phyloP scores from a whole-genome alignment of 768 basidiomycete genomes.

The Artomyces pyxidatus region DNA sequence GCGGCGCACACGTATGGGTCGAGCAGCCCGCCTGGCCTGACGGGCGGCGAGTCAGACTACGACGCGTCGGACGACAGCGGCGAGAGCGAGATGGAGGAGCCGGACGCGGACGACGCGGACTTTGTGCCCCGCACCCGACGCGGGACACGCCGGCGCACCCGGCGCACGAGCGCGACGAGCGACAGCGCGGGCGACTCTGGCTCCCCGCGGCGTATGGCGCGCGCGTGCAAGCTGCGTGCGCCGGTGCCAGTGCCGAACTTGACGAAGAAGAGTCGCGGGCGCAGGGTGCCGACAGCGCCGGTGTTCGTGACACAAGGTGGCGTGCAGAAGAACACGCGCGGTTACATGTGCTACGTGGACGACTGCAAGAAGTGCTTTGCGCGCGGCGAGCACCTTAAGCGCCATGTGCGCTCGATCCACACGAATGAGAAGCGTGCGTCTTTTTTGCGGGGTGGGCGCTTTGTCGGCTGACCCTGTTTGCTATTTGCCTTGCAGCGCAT shows the following conservation, averaged over 20 bases:
- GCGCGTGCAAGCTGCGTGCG: conserved; percentile 30
- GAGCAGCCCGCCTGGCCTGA: conserved; percentile 14
- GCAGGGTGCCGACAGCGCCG: conserved; percentile 56
- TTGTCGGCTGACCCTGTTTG: conserved; percentile 7
- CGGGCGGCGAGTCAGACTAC: conserved; percentile 12
- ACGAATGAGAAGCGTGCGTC: conserved; percentile 87
- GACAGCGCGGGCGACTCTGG: conserved; percentile 11
- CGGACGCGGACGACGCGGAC: conserved; percentile 10
- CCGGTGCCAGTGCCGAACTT: conserved; percentile 70
- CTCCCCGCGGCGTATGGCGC: conserved; percentile 18
- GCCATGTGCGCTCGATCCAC: conserved; percentile 83
- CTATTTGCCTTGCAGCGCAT: conserved; percentile 45
- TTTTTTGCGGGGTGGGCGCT: conserved; percentile 8
- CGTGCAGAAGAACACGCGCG: conserved; percentile 24
- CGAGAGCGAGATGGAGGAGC: conserved; percentile 12
- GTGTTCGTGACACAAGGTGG: conserved; percentile 20
- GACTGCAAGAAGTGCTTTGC: conserved; percentile 87
- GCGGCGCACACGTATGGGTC: conserved; percentile 2
- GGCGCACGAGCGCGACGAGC: conserved; percentile 12
- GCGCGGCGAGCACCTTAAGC: conserved; percentile 83
- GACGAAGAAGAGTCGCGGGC: conserved; percentile 74
- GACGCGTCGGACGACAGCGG: conserved; percentile 10
- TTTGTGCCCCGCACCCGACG: conserved; percentile 6
- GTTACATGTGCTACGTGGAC: conserved; percentile 67
- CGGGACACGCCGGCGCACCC: background rate